Evolutionary conservation across 106 monocot genomes (phyloP), one percentile per base, ranked within the genome.

Genomic region (Dioscorea dumetorum): DNA sequence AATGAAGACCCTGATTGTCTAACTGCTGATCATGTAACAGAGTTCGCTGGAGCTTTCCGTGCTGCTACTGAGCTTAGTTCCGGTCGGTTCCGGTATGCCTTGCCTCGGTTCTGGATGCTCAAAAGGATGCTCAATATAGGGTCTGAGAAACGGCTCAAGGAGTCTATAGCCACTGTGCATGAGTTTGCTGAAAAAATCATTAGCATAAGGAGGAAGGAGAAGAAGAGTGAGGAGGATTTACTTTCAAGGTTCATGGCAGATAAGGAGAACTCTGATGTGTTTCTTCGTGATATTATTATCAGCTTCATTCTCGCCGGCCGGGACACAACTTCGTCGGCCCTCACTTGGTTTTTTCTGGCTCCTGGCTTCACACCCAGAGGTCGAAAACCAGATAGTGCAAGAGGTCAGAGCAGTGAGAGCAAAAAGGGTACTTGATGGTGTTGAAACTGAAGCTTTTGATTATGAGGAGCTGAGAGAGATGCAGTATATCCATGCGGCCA

Each of bases 81-180:
- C 41, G 80, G 66, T 24, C 53, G 80, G 59, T 80, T 80, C 75
- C 66, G 80, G 23, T 80, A 80, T 48, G 70, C 67, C 0, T 3
- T 67, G 1, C 70, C 75, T 1, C 4, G 34, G 1, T 48, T 80
- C 20, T 80, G 80, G 80, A 80, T 18, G 28, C 28, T 28, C 28
- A 28, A 28, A 3, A 28, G 28, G 28, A 28, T 28, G 28, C 28
- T 28, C 28, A 28, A 28, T 3, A 28, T 28, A 3, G 28, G 28
- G 28, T 28, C 28, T 28, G 28, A 28, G 28, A 28, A 28, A 28
- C 50, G 61, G 41, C 66, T 80, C 33, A 34, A 54, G 56, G 71
- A 74, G 48, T 66, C 80, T 4, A 71, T 80, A 1, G 66, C 58
- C 18, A 75, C 61, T 0, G 80, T 80, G 11, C 70, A 80, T 20